Evolutionary conservation across 2,329 filamentous ascomycete species (phyloP).

Genomic region (Aspergillus oerlinghausenensis): DNA sequence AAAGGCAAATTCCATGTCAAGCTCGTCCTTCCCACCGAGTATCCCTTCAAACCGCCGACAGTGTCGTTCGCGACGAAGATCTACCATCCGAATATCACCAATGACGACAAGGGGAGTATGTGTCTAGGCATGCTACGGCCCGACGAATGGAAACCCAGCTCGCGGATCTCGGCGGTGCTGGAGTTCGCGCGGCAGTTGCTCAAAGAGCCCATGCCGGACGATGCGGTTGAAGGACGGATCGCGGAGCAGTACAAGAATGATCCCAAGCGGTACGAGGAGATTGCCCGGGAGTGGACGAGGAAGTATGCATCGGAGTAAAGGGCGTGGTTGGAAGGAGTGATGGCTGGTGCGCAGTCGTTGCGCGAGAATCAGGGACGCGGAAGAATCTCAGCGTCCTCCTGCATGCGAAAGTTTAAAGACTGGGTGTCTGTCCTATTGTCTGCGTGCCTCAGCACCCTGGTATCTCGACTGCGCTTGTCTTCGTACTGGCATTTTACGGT

Average conservation of each 20-base stretch:
- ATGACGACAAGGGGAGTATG: conserved; percentile 79
- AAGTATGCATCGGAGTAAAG: conserved; percentile 59
- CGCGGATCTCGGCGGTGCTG: conserved; percentile 69
- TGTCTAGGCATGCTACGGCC: conserved; percentile 78
- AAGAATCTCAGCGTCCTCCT: neutral
- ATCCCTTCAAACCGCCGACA: conserved; percentile 83
- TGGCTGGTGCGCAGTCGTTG: neutral
- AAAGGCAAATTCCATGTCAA: conserved; percentile 71
- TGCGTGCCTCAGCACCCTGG: neutral
- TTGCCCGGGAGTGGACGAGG: conserved; percentile 67
- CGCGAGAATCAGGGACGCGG: neutral
- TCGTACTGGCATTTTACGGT: neutral
- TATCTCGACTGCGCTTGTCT: neutral
- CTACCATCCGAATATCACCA: conserved; percentile 92
- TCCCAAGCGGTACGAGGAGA: conserved; percentile 65
- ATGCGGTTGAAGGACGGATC: conserved; percentile 81
- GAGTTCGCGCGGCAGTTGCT: conserved; percentile 71
- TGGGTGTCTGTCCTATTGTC: neutral
- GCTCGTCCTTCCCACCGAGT: conserved; percentile 69
- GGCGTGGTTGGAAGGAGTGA: conserved; percentile 1
- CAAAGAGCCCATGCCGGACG: conserved; percentile 77
- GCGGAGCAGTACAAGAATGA: conserved; percentile 77
- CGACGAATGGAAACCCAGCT: conserved; percentile 89
- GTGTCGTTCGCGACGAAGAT: conserved; percentile 82
- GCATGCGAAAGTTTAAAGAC: neutral